Evolutionary conservation across 1,284 basidiomycete genomes (phyloP).

Genomic region (Moniliella sp.): DNA sequence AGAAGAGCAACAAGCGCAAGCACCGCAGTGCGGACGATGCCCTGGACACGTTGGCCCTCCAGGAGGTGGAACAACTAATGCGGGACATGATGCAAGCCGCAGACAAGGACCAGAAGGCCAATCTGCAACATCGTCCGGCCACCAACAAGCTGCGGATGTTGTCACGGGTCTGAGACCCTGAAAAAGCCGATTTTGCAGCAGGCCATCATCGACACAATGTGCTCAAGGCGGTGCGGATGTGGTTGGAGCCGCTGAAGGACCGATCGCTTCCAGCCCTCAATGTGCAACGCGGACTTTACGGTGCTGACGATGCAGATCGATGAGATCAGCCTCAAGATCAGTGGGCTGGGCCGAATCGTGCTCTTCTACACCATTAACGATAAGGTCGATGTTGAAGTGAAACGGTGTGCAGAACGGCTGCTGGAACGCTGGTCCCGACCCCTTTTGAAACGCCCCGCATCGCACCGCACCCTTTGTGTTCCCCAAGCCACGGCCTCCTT

Average conservation of each 20-base stretch:
- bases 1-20: no score
- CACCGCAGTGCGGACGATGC: no score
- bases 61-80: constrained; percentile 62
- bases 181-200: constrained; percentile 82
- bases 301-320: constrained; percentile 68
- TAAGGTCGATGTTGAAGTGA: constrained; percentile 59
- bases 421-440: constrained; percentile 32
- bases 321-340: constrained; percentile 69
- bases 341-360: constrained; percentile 68
- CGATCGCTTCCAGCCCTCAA: constrained; percentile 77
- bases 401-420: constrained; percentile 62
- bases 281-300: constrained; percentile 64
- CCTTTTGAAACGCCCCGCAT: constrained; percentile 22
- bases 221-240: constrained; percentile 65
- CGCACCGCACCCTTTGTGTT: constrained; percentile 18
- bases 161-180: constrained; percentile 69
- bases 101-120: constrained; percentile 60
- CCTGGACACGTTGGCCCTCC: constrained; percentile 77
- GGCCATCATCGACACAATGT: constrained; percentile 87
- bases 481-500: no score
- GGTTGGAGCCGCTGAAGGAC: constrained; percentile 86
- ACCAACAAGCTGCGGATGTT: constrained; percentile 63
- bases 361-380: constrained; percentile 80
- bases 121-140: constrained; percentile 61
- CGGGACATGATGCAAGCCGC: constrained; percentile 70